Base-by-base conservation (phyloP, 2,329 filamentous ascomycete species). In the Diplodia corticola region DNA sequence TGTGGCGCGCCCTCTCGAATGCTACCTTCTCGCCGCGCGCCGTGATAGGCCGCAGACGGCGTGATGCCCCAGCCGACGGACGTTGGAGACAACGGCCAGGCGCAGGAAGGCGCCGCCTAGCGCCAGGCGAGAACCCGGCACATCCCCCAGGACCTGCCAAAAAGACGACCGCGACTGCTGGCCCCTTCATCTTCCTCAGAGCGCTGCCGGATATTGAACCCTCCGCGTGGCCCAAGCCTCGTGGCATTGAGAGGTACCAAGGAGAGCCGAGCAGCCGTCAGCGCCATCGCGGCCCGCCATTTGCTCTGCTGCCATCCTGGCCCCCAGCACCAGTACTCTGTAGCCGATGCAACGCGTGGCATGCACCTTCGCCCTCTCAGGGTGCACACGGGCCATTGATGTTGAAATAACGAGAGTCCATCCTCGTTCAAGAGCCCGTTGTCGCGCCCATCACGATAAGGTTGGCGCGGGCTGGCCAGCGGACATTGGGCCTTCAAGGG, bases 221-320 rank as follows among this genome's bases (percentile, higher is more conserved):
- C n/a, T 26, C 40, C 55, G 17, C 40, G n/a, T 24, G 37, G 55
- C 40, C 20, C 40, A 48, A 60, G 55, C 55, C 33, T 48, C 48
- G 55, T 48, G 57, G 20, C 57, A 61, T 35, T 30, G 57, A 49
- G 57, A 61, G 44, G n/a, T n/a, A n/a, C n/a, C n/a, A n/a, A 61
- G 10, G n/a, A 17, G 17, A 49, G 30, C 12, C 30, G 28, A 28
- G 28, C 7, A 26, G 26, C 26, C 35, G 26, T 20, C 22, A 28
- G 35, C 35, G 35, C 24, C 33, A 33, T 10, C 50, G n/a, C 6
- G 28, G 28, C 28, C 28, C 6, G 28, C 22, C n/a, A 40, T 55
- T n/a, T 55, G 51, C 35, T 40, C 22, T 20, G 30, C 20, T 37
- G 50, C 54, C 22, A 22, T 15, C 30, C 30, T 20, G 13, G 35